Percentiles rank a stretch among this genome's conserved stretches.
These are phyloP conservation scores for Talaromyces sp. DNA, from an alignment of 2,329 filamentous ascomycete genomes.

Conservation along the genomic window DNA sequence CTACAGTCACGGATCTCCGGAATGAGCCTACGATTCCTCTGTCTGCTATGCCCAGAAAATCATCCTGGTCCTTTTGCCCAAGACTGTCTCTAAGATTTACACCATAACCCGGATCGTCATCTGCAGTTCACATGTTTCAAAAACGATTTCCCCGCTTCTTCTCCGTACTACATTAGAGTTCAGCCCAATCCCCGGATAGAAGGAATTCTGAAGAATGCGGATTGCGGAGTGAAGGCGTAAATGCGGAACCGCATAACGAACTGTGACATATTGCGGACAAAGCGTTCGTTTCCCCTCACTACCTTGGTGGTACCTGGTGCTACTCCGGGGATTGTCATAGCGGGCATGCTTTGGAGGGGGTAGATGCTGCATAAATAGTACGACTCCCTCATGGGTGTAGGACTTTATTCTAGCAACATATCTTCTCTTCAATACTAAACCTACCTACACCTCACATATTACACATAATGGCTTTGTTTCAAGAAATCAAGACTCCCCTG, in stretches of 20 bases:
- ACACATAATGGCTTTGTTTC: constrained; percentile 13
- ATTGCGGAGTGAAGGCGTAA: background rate
- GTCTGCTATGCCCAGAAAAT: background rate
- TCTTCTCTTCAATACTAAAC: background rate
- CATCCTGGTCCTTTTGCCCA: background rate
- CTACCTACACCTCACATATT: background rate
- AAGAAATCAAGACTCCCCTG: constrained; percentile 7
- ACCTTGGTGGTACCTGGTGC: background rate
- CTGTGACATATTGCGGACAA: background rate
- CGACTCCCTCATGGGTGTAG: background rate
- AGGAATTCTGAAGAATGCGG: constrained; percentile 6
- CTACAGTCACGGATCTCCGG: background rate
- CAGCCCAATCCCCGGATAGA: background rate
- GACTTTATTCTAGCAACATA: background rate
- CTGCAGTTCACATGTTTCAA: background rate
- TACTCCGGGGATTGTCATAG: background rate
- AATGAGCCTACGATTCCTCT: background rate
- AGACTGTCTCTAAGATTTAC: background rate
- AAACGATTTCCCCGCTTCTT: background rate
- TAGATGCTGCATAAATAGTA: constrained; percentile 11
- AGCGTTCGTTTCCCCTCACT: constrained; percentile 4
- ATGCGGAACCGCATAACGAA: constrained; percentile 11
- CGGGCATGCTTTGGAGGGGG: background rate
- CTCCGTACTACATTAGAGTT: background rate
- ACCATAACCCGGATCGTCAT: background rate